Conservation (phyloP, 495 filamentous ascomycete species). For the Podospora anserina region DNA sequence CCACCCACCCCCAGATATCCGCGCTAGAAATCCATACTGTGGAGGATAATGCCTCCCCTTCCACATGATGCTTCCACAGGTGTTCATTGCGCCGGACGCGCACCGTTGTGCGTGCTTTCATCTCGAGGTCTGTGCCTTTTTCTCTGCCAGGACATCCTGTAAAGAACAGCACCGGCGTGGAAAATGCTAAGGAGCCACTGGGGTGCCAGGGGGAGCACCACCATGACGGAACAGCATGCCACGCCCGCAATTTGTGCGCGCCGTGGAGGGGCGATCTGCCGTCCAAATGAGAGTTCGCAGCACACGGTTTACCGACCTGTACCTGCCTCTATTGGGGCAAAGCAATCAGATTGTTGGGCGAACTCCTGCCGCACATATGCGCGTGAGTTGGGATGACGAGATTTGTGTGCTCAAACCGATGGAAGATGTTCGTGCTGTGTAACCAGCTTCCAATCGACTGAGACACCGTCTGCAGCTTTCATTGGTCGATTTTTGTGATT, state of each 20-base stretch:
- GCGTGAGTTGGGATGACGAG: constrained; percentile 17
- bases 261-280: constrained; percentile 2
- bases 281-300: neutral
- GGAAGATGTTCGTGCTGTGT: neutral
- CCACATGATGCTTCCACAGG: neutral
- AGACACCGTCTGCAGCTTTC: neutral
- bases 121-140: neutral
- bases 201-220: constrained; percentile 12
- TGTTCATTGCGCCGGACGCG: no score
- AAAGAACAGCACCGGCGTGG: neutral
- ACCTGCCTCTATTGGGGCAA: neutral
- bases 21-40: neutral
- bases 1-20: neutral
- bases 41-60: neutral
- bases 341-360: neutral
- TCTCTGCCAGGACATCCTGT: neutral
- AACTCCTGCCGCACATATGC: constrained; percentile 14
- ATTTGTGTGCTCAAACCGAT: constrained; percentile 5
- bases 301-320: neutral
- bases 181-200: neutral
- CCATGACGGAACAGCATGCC: constrained; percentile 7
- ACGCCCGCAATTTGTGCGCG: constrained; percentile 14
- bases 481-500: constrained; percentile 6
- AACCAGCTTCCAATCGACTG: neutral
- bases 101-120: neutral